These are phyloP conservation scores for Fraxinus sp. DNA, from an alignment of 305 asterid species.

Conservation along the genomic window DNA sequence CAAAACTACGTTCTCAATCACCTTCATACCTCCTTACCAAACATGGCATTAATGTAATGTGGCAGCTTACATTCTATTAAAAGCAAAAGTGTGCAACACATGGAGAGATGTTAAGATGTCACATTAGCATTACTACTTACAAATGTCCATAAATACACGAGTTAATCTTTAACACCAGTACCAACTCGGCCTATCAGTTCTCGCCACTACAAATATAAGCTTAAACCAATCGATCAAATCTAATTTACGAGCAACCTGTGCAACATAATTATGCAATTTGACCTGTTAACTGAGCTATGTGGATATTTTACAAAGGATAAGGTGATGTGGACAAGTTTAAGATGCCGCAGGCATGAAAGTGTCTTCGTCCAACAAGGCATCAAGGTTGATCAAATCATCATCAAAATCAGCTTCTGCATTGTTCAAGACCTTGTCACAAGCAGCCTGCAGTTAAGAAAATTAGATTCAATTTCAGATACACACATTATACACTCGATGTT, in stretches of 20 bases:
- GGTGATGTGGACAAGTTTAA: conserved; percentile 18
- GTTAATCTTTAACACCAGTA: conserved; percentile 3
- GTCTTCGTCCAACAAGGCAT: conserved; percentile 67
- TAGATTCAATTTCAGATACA: background rate
- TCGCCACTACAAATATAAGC: conserved; percentile 17
- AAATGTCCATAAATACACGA: conserved; percentile 6
- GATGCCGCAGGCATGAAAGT: conserved; percentile 46
- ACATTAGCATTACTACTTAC: conserved; percentile 24
- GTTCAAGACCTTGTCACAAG: conserved; percentile 44
- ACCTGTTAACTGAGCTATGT: conserved; percentile 27
- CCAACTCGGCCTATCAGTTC: conserved; percentile 19
- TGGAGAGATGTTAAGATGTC: background rate
- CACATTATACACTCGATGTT: background rate
- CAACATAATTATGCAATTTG: conserved; percentile 36
- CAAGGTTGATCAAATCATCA: conserved; percentile 68
- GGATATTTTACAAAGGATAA: conserved; percentile 19
- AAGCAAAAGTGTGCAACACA: background rate
- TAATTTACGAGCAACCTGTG: conserved; percentile 39
- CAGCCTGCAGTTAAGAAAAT: conserved; percentile 48
- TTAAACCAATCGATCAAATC: conserved; percentile 28
- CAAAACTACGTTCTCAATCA: background rate
- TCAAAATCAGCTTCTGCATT: conserved; percentile 52
- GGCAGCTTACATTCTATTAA: background rate
- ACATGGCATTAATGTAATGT: background rate
- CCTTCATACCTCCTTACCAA: background rate